Evolutionary conservation across 1,284 basidiomycete species (phyloP).

Genomic region (Stygiomarasmius scandens): DNA sequence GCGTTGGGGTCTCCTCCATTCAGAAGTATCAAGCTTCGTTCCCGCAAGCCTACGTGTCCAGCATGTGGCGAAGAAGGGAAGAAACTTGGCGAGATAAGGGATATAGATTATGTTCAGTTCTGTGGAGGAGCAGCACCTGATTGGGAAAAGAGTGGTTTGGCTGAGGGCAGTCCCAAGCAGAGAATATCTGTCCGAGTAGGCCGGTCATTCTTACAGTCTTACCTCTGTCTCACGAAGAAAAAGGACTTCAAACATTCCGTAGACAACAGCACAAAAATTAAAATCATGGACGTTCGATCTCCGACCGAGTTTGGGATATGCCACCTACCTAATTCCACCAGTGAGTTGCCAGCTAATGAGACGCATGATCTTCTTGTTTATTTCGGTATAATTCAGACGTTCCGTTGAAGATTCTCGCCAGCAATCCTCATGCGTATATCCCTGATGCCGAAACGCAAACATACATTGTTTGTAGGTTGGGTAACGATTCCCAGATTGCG

Average conservation of each 20-base stretch:
- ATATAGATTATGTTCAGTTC: slow-evolving; percentile 76
- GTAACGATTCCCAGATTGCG: slow-evolving; percentile 93
- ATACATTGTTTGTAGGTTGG: slow-evolving; percentile 82
- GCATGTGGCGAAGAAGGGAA: slow-evolving; percentile 59
- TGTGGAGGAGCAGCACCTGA: slow-evolving; percentile 73
- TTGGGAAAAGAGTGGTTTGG: slow-evolving; percentile 59
- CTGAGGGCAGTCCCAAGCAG: slow-evolving; percentile 34
- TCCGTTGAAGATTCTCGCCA: slow-evolving; percentile 63
- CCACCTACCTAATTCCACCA: slow-evolving; percentile 72
- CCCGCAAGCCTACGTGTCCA: slow-evolving; percentile 61
- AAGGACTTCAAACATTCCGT: slow-evolving; percentile 50
- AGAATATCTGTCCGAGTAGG: slow-evolving; percentile 57
- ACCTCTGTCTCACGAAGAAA: slow-evolving; percentile 13
- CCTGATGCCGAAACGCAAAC: slow-evolving; percentile 34
- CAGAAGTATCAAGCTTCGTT: slow-evolving; percentile 79
- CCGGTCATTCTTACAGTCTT: background rate
- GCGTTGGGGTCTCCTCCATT: slow-evolving; percentile 76
- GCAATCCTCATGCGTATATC: slow-evolving; percentile 52
- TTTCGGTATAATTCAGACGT: slow-evolving; percentile 50
- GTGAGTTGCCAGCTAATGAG: slow-evolving; percentile 51
- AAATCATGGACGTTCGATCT: slow-evolving; percentile 84
- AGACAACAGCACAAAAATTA: slow-evolving; percentile 29
- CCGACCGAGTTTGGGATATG: slow-evolving; percentile 87
- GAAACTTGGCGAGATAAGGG: slow-evolving; percentile 46
- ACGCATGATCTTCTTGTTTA: background rate